Percentiles rank a stretch among this genome's conserved stretches.
Conservation (phyloP, 306 rosid genomes). For the Rosa chinensis region DNA sequence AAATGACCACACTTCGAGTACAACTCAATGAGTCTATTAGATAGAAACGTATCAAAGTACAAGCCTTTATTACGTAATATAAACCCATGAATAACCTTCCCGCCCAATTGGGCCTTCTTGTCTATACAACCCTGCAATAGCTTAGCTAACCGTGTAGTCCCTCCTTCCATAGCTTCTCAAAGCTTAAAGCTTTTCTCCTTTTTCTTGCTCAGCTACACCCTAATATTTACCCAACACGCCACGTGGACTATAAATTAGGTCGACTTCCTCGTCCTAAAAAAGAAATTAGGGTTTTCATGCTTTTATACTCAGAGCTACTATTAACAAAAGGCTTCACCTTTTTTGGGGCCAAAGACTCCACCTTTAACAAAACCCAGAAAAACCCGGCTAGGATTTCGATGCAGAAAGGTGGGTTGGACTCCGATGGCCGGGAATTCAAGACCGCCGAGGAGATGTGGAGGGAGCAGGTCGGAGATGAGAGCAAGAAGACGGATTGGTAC, state of each 20-base stretch:
- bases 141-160: constrained; percentile 34
- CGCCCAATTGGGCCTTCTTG: constrained; percentile 42
- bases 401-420: constrained; percentile 69
- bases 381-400: constrained; percentile 31
- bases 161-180: constrained; percentile 27
- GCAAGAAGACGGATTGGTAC: constrained; percentile 76
- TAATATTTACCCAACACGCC: not conserved
- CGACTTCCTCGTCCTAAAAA: not conserved
- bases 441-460: constrained; percentile 88
- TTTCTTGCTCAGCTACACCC: not conserved
- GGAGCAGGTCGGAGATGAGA: constrained; percentile 67
- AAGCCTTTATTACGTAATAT: constrained; percentile 37
- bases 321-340: not conserved
- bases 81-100: constrained; percentile 54
- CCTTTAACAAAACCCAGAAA: not conserved
- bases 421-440: constrained; percentile 64
- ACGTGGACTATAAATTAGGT: not conserved
- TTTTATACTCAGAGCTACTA: not conserved
- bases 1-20: constrained; percentile 54
- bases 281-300: not conserved
- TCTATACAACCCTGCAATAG: constrained; percentile 56
- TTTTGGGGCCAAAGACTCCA: not conserved
- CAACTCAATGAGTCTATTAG: constrained; percentile 53
- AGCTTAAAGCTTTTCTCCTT: not conserved
- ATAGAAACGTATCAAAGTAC: constrained; percentile 49